These are phyloP conservation scores for Tilletia setariae DNA, from an alignment of 1,284 basidiomycete species.

Conservation along the genomic window DNA sequence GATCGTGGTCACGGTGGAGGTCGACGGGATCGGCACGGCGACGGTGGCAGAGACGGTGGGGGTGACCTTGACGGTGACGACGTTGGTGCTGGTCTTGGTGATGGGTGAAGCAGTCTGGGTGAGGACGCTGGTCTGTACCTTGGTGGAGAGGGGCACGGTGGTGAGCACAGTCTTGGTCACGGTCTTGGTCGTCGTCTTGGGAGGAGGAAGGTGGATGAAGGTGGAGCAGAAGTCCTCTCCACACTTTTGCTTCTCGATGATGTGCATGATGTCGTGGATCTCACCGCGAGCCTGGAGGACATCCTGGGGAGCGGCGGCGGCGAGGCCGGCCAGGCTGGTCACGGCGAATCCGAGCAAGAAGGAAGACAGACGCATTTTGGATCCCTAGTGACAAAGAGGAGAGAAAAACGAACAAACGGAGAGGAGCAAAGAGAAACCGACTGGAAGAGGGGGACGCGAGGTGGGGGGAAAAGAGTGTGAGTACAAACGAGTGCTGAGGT, in stretches of 20 bases:
- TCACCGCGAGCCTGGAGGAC: background rate
- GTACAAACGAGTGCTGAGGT: no score
- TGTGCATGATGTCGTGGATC: slow-evolving; percentile 2
- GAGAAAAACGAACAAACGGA: no score
- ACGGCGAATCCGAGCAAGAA: no score
- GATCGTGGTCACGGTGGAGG: background rate
- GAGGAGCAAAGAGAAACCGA: no score
- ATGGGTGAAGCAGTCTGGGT: slow-evolving; percentile 17
- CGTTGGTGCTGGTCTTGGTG: background rate
- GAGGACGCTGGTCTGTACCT: slow-evolving; percentile 28
- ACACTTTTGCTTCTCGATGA: slow-evolving; percentile 2
- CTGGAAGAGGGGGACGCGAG: no score
- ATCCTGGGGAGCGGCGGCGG: background rate
- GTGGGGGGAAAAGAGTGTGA: no score
- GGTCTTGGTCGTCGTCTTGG: background rate
- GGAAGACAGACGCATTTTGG: no score
- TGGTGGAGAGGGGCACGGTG: slow-evolving; percentile 32
- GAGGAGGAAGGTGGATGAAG: background rate
- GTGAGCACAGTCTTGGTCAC: slow-evolving; percentile 31
- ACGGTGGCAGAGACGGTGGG: background rate
- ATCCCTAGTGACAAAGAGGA: no score
- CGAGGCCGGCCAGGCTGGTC: background rate
- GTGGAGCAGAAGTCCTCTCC: background rate
- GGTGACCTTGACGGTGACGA: background rate
- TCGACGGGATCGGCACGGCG: background rate